Evolutionary conservation across 2,329 filamentous ascomycete species (phyloP), one percentile per base, ranked within the genome.

Genomic region (Colletotrichum eleusines): DNA sequence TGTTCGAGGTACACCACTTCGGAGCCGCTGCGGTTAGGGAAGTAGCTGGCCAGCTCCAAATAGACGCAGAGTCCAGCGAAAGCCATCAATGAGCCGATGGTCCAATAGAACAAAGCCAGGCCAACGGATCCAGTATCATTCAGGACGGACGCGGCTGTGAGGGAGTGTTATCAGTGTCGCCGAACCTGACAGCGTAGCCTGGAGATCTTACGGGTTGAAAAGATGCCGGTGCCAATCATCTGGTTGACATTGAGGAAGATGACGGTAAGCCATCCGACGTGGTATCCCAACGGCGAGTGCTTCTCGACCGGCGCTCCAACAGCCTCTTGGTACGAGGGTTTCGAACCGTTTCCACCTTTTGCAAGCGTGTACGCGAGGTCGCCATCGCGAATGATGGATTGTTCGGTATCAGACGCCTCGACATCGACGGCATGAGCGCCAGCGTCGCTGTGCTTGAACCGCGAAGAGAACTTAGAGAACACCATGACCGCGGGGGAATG

Each of bases 1-100:
- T 92, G 90, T 74, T 92, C 90, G 0, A 92, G 84, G 72, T 91
- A 92, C 0, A 91, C 90, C 0, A 91, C 90, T 75, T 92, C 89
- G 0, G 86, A 85, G 0, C 90, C 90, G 1, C 88, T 91, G 12
- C 90, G 86, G 75, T 87, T 91, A 0, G 90, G 90, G 69, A 92
- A 92, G 72, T 89, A 92, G 0, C 88, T 84, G 0, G 89, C 86
- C 18, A 88, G 87, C 74, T 92, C 90, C 9, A 92, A 85, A 66
- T 92, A 92, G 0, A 90, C 85, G 0, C 84, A 80, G 2, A 91
- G 83, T 1, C 85, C 85, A 1, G 87, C 83, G 0, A 84, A 76
- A 0, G 89, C 86, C 61, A 90, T 87, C 33, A 91, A 51, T 64
- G 87, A 87, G 4, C 90, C 90, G 16, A 92, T 82, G 1, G 86